Percentiles rank a stretch among this genome's conserved stretches.
Evolutionary conservation across 1,139 yeast species (phyloP).

Genomic region (Candida anutae): DNA sequence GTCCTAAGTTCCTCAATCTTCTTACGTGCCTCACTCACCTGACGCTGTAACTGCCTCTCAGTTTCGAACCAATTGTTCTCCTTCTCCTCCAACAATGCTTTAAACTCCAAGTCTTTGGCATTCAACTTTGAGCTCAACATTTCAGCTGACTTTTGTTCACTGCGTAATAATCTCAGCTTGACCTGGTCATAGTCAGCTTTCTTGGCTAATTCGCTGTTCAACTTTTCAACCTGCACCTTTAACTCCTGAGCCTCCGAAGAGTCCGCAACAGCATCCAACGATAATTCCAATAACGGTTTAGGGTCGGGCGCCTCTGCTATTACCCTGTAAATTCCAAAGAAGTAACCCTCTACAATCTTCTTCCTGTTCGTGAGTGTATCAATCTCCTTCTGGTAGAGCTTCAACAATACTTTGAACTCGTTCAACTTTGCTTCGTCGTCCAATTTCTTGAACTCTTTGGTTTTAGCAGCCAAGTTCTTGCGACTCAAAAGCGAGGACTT

Average conservation of each 20-base stretch:
- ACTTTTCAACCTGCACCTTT: conserved; percentile 43
- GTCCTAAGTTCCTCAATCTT: conserved; percentile 50
- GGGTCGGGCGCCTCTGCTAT: conserved; percentile 95
- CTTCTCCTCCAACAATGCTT: conserved; percentile 53
- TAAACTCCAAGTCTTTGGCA: conserved; percentile 60
- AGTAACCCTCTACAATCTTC: conserved; percentile 63
- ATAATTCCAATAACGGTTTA: conserved; percentile 64
- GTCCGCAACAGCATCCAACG: conserved; percentile 60
- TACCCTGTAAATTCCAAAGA: conserved; percentile 66
- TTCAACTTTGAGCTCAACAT: conserved; percentile 34
- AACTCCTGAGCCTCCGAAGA: conserved; percentile 48
- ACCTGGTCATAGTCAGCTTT: conserved; percentile 75
- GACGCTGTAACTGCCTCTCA: conserved; percentile 36
- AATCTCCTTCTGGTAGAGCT: conserved; percentile 81
- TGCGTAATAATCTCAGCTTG: conserved; percentile 50
- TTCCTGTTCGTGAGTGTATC: conserved; percentile 75
- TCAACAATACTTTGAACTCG: conserved; percentile 61
- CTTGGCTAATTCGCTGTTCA: conserved; percentile 55
- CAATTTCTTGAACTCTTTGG: conserved; percentile 75
- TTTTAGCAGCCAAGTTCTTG: conserved; percentile 68
- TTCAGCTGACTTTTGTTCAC: conserved; percentile 54
- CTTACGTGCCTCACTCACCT: conserved; percentile 38
- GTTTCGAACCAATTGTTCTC: conserved; percentile 52
- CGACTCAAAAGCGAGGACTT: conserved; percentile 58
- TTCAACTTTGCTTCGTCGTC: conserved; percentile 56